Evolutionary conservation across 176 grass and related monocot genomes (phyloP).

Genomic region (Stipa capillata): DNA sequence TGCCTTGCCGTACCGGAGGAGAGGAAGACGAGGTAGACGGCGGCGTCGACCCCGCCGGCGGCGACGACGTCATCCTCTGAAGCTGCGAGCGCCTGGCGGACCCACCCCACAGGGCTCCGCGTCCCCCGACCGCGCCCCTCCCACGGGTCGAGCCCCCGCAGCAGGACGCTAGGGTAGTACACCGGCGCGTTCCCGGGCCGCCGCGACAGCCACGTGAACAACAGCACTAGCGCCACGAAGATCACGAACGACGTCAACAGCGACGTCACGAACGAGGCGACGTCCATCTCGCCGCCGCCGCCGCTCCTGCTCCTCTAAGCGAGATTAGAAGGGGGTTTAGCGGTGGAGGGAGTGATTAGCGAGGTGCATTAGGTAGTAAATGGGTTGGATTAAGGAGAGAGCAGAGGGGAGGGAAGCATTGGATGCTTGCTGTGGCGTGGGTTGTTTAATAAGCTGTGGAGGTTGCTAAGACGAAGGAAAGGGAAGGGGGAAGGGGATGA

Average conservation of each 20-base stretch:
- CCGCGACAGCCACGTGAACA: slow-evolving; percentile 66
- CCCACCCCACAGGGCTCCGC: slow-evolving; percentile 48
- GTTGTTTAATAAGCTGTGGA: background rate
- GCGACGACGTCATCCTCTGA: slow-evolving; percentile 48
- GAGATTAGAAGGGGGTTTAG: background rate
- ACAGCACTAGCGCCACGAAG: slow-evolving; percentile 47
- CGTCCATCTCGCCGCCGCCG: slow-evolving; percentile 38
- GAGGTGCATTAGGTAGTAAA: background rate
- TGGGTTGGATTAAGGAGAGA: too few relatives aligned
- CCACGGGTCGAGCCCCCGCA: slow-evolving; percentile 49
- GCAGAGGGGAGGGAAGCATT: slow-evolving; percentile 26
- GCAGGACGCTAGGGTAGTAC: slow-evolving; percentile 62
- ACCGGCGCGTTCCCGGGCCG: slow-evolving; percentile 63
- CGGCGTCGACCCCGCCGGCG: slow-evolving; percentile 47
- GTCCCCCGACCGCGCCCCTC: slow-evolving; percentile 17
- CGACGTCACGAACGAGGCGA: slow-evolving; percentile 63
- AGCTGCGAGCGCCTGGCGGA: slow-evolving; percentile 36
- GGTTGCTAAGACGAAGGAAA: slow-evolving; percentile 4
- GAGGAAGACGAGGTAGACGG: slow-evolving; percentile 62
- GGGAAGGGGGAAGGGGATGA: background rate
- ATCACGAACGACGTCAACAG: slow-evolving; percentile 70
- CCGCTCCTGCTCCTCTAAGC: background rate
- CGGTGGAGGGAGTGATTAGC: background rate
- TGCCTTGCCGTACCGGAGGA: slow-evolving; percentile 25
- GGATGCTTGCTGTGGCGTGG: slow-evolving; percentile 28